phyloP scores from a whole-genome alignment of 495 filamentous ascomycete genomes.

The Penicillium canescens region DNA sequence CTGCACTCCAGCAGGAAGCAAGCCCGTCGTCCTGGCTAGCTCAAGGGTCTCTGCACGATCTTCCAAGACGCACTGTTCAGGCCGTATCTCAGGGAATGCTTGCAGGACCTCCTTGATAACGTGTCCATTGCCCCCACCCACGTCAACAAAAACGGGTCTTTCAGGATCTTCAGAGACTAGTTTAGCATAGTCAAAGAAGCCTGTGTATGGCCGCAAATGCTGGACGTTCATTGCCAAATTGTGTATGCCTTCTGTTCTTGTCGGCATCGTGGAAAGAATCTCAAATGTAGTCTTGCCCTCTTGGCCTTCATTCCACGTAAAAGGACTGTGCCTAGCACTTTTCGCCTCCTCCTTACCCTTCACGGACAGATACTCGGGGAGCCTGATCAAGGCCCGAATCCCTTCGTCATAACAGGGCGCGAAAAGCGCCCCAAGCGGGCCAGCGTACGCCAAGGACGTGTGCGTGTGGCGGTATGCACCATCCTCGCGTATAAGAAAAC shows the following conservation, averaged over 20 bases:
- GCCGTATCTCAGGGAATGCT: neutral
- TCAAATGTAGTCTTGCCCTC: neutral
- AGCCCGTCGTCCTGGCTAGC: neutral
- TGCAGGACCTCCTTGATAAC: neutral
- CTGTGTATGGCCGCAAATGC: neutral
- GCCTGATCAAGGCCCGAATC: neutral
- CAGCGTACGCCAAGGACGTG: neutral
- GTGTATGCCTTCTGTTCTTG: neutral
- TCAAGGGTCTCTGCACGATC: neutral
- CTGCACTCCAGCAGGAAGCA: neutral
- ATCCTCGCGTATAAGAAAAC: neutral
- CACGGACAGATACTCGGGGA: neutral
- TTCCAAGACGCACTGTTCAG: neutral
- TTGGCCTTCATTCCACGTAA: neutral
- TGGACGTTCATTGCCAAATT: neutral
- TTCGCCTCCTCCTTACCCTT: neutral
- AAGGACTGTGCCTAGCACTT: neutral
- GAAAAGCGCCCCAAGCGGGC: neutral
- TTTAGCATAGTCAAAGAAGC: neutral
- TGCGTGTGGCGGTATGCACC: neutral
- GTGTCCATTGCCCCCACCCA: neutral
- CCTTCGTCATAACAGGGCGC: neutral
- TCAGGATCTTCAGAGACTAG: neutral
- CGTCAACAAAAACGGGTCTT: neutral
- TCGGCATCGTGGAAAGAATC: neutral